Percentiles rank a stretch among this genome's conserved stretches.
These are phyloP conservation scores for Danielia oregonensis DNA, from an alignment of 805 yeast genomes.

Conservation along the genomic window DNA sequence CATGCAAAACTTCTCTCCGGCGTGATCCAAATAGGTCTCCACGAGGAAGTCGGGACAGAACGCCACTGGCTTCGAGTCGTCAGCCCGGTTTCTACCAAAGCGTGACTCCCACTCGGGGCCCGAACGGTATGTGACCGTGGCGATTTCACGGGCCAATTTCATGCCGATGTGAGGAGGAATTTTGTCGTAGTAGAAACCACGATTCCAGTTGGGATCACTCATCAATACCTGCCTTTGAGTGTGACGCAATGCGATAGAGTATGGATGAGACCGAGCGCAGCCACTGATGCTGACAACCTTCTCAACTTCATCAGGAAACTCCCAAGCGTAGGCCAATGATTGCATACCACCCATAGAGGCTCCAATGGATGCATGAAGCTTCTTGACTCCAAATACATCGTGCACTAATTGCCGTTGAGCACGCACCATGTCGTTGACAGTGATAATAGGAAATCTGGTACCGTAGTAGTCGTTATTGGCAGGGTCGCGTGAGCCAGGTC, in stretches of 20 bases:
- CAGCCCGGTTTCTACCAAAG: conserved; percentile 84
- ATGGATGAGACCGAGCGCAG: conserved; percentile 92
- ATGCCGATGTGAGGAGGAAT: conserved; percentile 92
- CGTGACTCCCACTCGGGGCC: conserved; percentile 97
- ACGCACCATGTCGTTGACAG: conserved; percentile 86
- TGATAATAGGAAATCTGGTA: conserved; percentile 81
- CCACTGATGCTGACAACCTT: conserved; percentile 81
- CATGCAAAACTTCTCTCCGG: conserved; percentile 88
- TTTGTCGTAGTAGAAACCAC: conserved; percentile 77
- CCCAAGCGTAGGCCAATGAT: conserved; percentile 80
- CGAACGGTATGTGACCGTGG: conserved; percentile 89
- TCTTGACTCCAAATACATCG: conserved; percentile 57
- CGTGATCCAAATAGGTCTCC: conserved; percentile 91
- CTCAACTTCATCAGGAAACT: conserved; percentile 72
- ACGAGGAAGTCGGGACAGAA: conserved; percentile 90
- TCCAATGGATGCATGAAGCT: conserved; percentile 77
- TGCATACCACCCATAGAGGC: conserved; percentile 99
- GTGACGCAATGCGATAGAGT: conserved; percentile 89
- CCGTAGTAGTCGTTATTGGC: conserved; percentile 66
- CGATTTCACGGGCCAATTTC: conserved; percentile 91
- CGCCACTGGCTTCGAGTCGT: conserved; percentile 75
- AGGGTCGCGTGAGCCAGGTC: conserved; percentile 81
- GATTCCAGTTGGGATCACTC: conserved; percentile 93
- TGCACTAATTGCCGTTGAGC: conserved; percentile 73
- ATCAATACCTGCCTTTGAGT: conserved; percentile 89